A percentile compares a stretch with the other conserved stretches of the same genome.
Conservation (phyloP, 139 green algal genomes). For the Micromonas commoda region DNA sequence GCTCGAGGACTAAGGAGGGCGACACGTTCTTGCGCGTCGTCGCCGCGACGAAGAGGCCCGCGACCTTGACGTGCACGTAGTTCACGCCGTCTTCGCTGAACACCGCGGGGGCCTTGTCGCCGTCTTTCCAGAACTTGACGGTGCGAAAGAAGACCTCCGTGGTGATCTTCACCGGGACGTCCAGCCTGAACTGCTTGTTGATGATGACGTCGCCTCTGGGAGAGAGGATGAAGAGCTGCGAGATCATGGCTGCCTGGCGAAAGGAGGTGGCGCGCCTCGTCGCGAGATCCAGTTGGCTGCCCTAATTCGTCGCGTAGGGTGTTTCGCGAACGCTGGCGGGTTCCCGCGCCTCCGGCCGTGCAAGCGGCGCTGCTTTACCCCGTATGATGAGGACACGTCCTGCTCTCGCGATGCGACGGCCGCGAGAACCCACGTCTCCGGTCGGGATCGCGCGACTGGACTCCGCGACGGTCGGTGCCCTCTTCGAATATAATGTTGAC, state of each 20-base stretch:
- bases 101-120: slow-evolving; percentile 66
- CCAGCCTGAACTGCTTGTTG: slow-evolving; percentile 59
- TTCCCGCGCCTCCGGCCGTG: too few relatives aligned
- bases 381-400: too few relatives aligned
- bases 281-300: not conserved
- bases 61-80: slow-evolving; percentile 81
- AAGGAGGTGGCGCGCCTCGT: not conserved
- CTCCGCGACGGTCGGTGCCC: too few relatives aligned
- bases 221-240: slow-evolving; percentile 86
- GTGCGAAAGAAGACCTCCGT: slow-evolving; percentile 87
- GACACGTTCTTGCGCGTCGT: slow-evolving; percentile 82
- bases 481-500: too few relatives aligned
- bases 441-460: too few relatives aligned
- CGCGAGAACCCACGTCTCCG: too few relatives aligned
- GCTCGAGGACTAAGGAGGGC: slow-evolving; percentile 82
- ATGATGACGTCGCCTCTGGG: slow-evolving; percentile 88
- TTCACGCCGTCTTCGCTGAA: slow-evolving; percentile 90
- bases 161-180: slow-evolving; percentile 49
- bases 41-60: slow-evolving; percentile 75
- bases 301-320: not conserved
- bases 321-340: too few relatives aligned
- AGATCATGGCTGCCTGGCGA: slow-evolving; percentile 46
- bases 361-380: too few relatives aligned
- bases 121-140: slow-evolving; percentile 73
- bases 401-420: too few relatives aligned